Percentiles rank a stretch among this genome's conserved stretches.
Conservation (phyloP, 208 protist genomes). For the Tetramitus jugosus region DNA sequence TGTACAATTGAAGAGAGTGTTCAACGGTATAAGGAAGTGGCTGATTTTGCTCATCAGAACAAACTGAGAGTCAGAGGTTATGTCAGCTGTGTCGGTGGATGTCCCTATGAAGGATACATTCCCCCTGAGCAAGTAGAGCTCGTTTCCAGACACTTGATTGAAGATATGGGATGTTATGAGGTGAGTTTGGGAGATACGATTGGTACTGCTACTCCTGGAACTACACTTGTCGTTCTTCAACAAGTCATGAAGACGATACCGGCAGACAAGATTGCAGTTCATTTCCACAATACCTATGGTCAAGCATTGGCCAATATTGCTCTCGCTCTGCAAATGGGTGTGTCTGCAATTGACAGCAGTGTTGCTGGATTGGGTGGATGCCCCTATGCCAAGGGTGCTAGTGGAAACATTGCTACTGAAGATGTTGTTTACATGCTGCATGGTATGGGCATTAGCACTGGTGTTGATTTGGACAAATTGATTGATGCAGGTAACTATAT, state of each 20-base stretch:
- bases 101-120: constrained; percentile 55
- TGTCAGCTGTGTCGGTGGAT: constrained; percentile 56
- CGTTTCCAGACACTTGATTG: constrained; percentile 42
- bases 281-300: constrained; percentile 67
- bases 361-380: constrained; percentile 60
- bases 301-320: constrained; percentile 62
- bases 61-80: constrained; percentile 51
- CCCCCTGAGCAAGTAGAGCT: constrained; percentile 36
- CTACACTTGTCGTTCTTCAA: constrained; percentile 31
- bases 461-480: constrained; percentile 34
- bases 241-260: constrained; percentile 36
- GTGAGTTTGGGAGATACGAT: constrained; percentile 71
- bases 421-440: constrained; percentile 68
- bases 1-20: constrained; percentile 51
- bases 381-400: constrained; percentile 51
- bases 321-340: constrained; percentile 42
- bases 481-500: constrained; percentile 26
- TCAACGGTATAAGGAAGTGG: constrained; percentile 41
- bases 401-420: constrained; percentile 62
- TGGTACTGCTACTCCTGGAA: constrained; percentile 49
- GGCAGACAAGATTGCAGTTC: constrained; percentile 48
- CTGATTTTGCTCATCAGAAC: constrained; percentile 31
- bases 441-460: constrained; percentile 51
- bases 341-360: constrained; percentile 46
- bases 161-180: constrained; percentile 67